Conservation (phyloP, 768 basidiomycete species). For the Tricholoma sp. region DNA sequence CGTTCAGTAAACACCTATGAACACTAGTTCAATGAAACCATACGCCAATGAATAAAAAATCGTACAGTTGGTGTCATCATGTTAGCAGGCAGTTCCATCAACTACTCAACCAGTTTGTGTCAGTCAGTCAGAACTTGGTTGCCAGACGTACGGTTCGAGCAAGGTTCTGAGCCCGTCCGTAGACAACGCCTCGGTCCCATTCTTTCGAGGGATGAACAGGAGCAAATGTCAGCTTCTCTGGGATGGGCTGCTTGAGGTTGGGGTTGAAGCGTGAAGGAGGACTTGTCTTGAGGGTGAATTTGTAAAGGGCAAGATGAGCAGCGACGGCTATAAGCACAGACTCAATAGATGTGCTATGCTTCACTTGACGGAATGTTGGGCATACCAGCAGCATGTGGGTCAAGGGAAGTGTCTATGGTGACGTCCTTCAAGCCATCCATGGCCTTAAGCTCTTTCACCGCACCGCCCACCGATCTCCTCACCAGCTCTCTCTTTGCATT, state of each 20-base stretch:
- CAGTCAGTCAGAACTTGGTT: neutral
- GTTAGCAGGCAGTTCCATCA: constrained; percentile 84
- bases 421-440: constrained; percentile 61
- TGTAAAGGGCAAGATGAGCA: constrained; percentile 68
- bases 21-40: neutral
- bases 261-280: constrained; percentile 65
- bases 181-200: constrained; percentile 71
- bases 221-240: constrained; percentile 43
- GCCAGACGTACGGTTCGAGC: constrained; percentile 58
- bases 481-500: constrained; percentile 58
- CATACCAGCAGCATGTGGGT: constrained; percentile 77
- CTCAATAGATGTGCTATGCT: neutral
- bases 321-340: constrained; percentile 58
- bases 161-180: constrained; percentile 75
- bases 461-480: constrained; percentile 66
- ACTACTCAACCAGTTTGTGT: constrained; percentile 28
- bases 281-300: constrained; percentile 74
- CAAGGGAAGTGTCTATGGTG: constrained; percentile 54
- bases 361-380: constrained; percentile 1
- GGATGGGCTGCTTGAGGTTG: constrained; percentile 44
- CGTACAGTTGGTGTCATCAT: constrained; percentile 78
- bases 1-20: constrained; percentile 67
- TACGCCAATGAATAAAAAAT: neutral
- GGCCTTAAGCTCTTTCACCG: constrained; percentile 62
- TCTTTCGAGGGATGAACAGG: constrained; percentile 46